phyloP scores from a whole-genome alignment of 2,329 filamentous ascomycete species.

The Aureobasidium sp. region DNA sequence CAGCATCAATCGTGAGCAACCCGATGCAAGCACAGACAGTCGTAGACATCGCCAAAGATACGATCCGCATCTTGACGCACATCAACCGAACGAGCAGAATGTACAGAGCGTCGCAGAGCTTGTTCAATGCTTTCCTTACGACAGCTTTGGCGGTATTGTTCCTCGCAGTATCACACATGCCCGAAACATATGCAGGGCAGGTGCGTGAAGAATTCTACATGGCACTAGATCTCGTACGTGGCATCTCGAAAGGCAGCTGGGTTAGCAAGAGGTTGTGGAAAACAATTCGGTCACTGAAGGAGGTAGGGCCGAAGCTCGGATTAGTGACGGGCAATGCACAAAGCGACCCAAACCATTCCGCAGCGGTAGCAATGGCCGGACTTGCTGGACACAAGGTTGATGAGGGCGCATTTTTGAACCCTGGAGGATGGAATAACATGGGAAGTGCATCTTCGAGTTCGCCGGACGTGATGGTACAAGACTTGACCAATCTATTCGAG shows the following conservation, averaged over 20 bases:
- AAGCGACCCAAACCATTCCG: constrained; percentile 51
- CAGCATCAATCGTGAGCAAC: constrained; percentile 74
- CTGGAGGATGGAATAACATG: constrained; percentile 14
- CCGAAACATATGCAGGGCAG: constrained; percentile 59
- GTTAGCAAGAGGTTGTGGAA: constrained; percentile 68
- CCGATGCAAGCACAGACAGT: constrained; percentile 64
- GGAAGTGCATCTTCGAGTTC: constrained; percentile 41
- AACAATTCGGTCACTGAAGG: constrained; percentile 62
- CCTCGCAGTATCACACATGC: constrained; percentile 67
- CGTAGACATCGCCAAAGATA: constrained; percentile 69
- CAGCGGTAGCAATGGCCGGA: constrained; percentile 59
- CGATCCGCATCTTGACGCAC: constrained; percentile 62
- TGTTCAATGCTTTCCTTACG: constrained; percentile 74
- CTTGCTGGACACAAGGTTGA: constrained; percentile 57
- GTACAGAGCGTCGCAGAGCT: constrained; percentile 64
- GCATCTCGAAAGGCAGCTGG: constrained; percentile 63
- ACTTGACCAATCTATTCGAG: constrained; percentile 57
- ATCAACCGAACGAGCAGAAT: constrained; percentile 66
- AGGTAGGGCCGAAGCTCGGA: constrained; percentile 63
- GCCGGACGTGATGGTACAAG: constrained; percentile 55
- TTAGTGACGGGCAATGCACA: constrained; percentile 30
- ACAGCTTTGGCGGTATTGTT: constrained; percentile 70
- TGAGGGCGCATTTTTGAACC: constrained; percentile 44
- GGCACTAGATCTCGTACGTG: constrained; percentile 66
- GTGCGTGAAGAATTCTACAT: constrained; percentile 74